Evolutionary conservation across 208 protist genomes (phyloP), one percentile per base, ranked within the genome.

Genomic region (Plasmodiophora brassicae): DNA sequence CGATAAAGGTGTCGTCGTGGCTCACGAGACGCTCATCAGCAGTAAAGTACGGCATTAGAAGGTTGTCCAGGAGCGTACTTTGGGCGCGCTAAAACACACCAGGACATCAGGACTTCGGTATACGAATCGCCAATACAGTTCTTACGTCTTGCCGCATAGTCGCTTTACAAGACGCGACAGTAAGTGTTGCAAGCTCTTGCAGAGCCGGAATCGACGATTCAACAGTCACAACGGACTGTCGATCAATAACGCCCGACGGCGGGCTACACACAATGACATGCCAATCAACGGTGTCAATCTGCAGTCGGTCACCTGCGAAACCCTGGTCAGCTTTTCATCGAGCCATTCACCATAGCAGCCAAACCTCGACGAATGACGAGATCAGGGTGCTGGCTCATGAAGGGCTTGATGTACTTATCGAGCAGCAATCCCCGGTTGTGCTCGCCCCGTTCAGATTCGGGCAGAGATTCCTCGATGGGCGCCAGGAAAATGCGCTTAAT

Each of bases 21-120:
- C 65, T 44, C n/a, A 78, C 14, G 14, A 78, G 5, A 14, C n/a
- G 5, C n/a, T 78, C 65, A 14, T 78, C 65, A 32, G 65, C 5
- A 36, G 65, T 36, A 38, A 78, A 78, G 41, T 78, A 78, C 20
- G 65, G 65, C 65, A 78, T 78, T 5, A 78, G n/a, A 38, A 78
- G 20, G n/a, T n/a, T 38, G 5, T 78, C 65, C n/a, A 78, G 41
- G 10, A 78, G 65, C 65, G 5, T 36, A 38, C 32, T 32, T 38
- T 32, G 65, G n/a, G n/a, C 32, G 65, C 65, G n/a, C 20, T 78
- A 44, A 78, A 78, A 32, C 32, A 5, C 5, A 78, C 41, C n/a
- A 5, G n/a, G 5, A 78, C 10, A 78, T 38, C 32, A 38, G 10
- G 65, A 32, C n/a, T 78, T 5, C n/a, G 65, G 41, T 78, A 36